Evolutionary conservation across 1,284 basidiomycete species (phyloP).

Genomic region (Boletus mariae): DNA sequence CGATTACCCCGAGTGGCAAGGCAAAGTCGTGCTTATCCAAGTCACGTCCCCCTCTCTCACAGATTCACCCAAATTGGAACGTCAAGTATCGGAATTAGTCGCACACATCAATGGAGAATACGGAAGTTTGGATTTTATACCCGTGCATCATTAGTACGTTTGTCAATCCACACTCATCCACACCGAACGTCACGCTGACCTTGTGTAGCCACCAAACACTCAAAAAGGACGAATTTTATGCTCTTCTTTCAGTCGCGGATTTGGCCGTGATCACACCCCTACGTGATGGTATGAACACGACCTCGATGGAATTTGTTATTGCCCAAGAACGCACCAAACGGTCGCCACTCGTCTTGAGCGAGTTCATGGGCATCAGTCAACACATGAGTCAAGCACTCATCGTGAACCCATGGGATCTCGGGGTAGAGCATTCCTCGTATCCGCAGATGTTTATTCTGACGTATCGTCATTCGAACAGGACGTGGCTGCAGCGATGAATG

Average conservation of each 20-base stretch:
- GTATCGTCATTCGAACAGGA: constrained; percentile 45
- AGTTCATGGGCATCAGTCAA: constrained; percentile 96
- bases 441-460: background rate
- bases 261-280: constrained; percentile 94
- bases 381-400: constrained; percentile 81
- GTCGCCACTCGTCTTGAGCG: constrained; percentile 87
- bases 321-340: constrained; percentile 83
- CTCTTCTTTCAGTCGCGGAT: constrained; percentile 91
- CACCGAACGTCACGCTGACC: background rate
- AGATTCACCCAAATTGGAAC: constrained; percentile 91
- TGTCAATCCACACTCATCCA: background rate
- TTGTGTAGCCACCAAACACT: constrained; percentile 85
- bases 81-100: constrained; percentile 92
- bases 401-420: constrained; percentile 88
- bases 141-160: constrained; percentile 97
- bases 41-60: constrained; percentile 95
- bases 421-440: constrained; percentile 39
- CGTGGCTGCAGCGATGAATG: constrained; percentile 92
- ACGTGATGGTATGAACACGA: constrained; percentile 99
- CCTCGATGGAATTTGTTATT: constrained; percentile 96
- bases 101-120: constrained; percentile 97
- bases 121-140: constrained; percentile 93
- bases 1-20: constrained; percentile 95
- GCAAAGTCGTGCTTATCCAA: constrained; percentile 81
- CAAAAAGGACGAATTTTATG: constrained; percentile 98